Base-by-base conservation (phyloP, 108 stramenopile genomes). In the Stephanodiscus minutulus region DNA sequence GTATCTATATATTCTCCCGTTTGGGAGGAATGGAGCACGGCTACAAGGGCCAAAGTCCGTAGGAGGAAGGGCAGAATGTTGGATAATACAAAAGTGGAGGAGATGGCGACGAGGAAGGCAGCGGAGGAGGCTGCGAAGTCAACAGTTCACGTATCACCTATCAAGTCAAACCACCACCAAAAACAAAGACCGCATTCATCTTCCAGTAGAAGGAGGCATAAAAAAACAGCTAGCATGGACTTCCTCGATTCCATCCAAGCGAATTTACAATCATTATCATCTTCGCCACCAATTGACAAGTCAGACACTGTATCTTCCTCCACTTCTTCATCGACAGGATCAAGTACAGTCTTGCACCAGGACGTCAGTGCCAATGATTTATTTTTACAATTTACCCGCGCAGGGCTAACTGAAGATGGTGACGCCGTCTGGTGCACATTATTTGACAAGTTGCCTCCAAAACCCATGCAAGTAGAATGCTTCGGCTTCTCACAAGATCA, bases 1-100 rank as follows among this genome's bases (percentile, higher is more conserved):
- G 71, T 88, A 37, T 77, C 81, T 21, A 59, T 84, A 9, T 87
- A 82, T 68, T 73, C 83, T 43, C 86, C 88, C 3, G 83, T 89
- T n/a, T 87, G 79, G 79, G 85, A 76, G 18, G 79, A 87, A 22
- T 69, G 61, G 35, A 74, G 73, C 37, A 76, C 82, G 27, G 57
- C 49, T 27, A 64, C 61, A 54, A 50, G 80, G 7, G 80, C 73
- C 13, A 73, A 68, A 53, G 63, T 66, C n/a, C 58, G 61, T 3
- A 61, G 68, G 50, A 81, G 65, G 47, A 71, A 53, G 39, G 80
- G 60, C n/a, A 74, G 64, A 36, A n/a, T 67, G 29, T 17, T 46
- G 35, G 59, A 60, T 18, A 39, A 22, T n/a, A 39, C 21, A 0
- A 60, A 37, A 36, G 58, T 35, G 5, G 33, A 58, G 18, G 57